A percentile compares a stretch with the other conserved stretches of the same genome.
Evolutionary conservation across 1,284 basidiomycete genomes (phyloP).

Genomic region (Sporisorium scitamineum): DNA sequence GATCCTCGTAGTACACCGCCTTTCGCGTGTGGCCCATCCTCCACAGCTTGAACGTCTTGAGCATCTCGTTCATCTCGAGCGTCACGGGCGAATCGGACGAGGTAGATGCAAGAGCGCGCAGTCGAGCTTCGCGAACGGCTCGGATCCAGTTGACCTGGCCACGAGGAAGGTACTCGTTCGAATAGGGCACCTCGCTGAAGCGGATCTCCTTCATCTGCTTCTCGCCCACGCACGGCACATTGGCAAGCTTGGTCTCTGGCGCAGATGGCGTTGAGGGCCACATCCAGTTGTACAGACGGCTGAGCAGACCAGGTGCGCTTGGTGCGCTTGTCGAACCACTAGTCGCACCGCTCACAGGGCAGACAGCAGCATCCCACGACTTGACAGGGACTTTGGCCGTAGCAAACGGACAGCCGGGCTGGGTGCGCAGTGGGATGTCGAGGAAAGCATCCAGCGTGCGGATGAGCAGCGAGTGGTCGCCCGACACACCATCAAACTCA

Average conservation of each 20-base stretch:
- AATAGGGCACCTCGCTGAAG: slow-evolving; percentile 52
- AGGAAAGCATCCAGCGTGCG: slow-evolving; percentile 41
- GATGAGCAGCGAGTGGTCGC: slow-evolving; percentile 46
- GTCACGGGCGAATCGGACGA: slow-evolving; percentile 22
- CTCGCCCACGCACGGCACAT: slow-evolving; percentile 22
- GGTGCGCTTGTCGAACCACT: slow-evolving; percentile 1
- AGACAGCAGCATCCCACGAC: slow-evolving; percentile 30
- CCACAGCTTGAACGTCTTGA: slow-evolving; percentile 50
- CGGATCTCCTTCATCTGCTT: slow-evolving; percentile 41
- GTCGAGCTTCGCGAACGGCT: slow-evolving; percentile 27
- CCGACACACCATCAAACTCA: slow-evolving; percentile 49
- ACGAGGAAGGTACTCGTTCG: slow-evolving; percentile 43
- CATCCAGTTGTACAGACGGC: slow-evolving; percentile 40
- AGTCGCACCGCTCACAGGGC: slow-evolving; percentile 19
- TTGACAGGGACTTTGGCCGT: slow-evolving; percentile 31
- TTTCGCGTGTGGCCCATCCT: slow-evolving; percentile 52
- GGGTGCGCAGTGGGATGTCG: slow-evolving; percentile 41
- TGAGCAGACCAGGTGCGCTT: slow-evolving; percentile 12
- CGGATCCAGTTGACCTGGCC: slow-evolving; percentile 46
- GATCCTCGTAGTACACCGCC: slow-evolving; percentile 48
- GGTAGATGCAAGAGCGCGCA: slow-evolving; percentile 19
- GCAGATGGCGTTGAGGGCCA: slow-evolving; percentile 14
- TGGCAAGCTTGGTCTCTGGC: slow-evolving; percentile 21
- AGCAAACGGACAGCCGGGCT: slow-evolving; percentile 42
- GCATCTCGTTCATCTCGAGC: slow-evolving; percentile 43